Conservation (phyloP, 164 flowering plant species). For the Vitis rupestris region DNA sequence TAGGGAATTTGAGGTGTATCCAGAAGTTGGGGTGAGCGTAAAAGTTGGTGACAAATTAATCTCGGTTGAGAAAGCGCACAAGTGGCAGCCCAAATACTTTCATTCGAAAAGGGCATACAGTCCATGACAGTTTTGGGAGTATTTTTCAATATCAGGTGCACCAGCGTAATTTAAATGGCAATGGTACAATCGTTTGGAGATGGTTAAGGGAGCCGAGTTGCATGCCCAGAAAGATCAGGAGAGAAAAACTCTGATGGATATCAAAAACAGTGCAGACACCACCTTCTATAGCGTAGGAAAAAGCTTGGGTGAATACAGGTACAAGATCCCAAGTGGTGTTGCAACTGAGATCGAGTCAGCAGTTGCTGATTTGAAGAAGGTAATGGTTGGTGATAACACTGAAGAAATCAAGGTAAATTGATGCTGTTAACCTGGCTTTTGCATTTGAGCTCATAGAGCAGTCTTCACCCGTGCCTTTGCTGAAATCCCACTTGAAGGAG, state of each 20-base stretch:
- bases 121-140: too few species aligned
- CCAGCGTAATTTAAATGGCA: too few species aligned
- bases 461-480: conserved; percentile 70
- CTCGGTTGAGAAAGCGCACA: too few species aligned
- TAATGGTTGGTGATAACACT: conserved; percentile 35
- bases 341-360: conserved; percentile 63
- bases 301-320: conserved; percentile 68
- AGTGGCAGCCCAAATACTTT: too few species aligned
- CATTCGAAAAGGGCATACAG: too few species aligned
- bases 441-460: conserved; percentile 80
- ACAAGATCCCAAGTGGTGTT: conserved; percentile 59
- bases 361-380: conserved; percentile 52
- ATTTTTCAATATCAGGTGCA: too few species aligned
- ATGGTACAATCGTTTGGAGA: too few species aligned
- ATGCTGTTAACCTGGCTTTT: conserved; percentile 73
- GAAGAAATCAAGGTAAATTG: conserved; percentile 67
- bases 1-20: too few species aligned
- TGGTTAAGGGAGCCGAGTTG: conserved; percentile 70
- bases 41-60: too few species aligned
- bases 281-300: conserved; percentile 69
- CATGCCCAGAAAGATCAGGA: conserved; percentile 70
- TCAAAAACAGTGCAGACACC: conserved; percentile 66
- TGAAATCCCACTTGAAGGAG: conserved; percentile 80
- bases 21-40: too few species aligned
- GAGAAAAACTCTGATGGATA: conserved; percentile 59